Base-by-base conservation (phyloP, 2,329 filamentous ascomycete genomes). In the Pseudogymnoascus sp. region DNA sequence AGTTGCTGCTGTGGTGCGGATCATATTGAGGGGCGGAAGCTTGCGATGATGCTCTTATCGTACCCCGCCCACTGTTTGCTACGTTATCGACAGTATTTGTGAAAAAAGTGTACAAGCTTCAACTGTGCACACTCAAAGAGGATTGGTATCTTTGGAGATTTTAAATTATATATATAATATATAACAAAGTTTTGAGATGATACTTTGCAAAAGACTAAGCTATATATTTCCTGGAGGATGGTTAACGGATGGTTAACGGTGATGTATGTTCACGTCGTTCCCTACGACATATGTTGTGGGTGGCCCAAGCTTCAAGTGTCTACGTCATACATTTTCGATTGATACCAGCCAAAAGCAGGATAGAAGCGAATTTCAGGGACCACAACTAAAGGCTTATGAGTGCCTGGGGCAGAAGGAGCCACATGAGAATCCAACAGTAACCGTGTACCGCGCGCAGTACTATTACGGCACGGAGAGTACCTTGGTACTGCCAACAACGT, bases 1-100 rank as follows among this genome's bases (percentile, higher is more conserved):
- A 11, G 69, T 66, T 25, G 69, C 66, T 41, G 69, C 60, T 61
- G 66, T 68, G 49, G 49, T 19, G 16, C 49, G 49, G 28, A 55
- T 55, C 49, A 55, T 55, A 33, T 55, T 55, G 49, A 55, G 28
- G 49, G 49, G 49, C 49, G 49, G 49, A 55, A 55, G 49, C 49
- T 55, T 55, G 49, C 49, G 16, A 55, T 55, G 49, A 55, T 55
- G 49, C 49, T 33, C 49, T 55, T 55, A 55, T 33, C 28, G 25
- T 55, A 55, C 49, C 49, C 49, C 28, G 16, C 49, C 49, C 49
- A 33, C 49, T 33, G 28, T 55, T 5, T 55, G 8, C 49, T 55
- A 55, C n/a, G 49, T 33, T 55, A 55, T 55, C 49, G 49, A 52
- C n/a, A 52, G 42, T 55, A 55, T 55, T 55, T 28, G 19, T 16